These are phyloP conservation scores for Cubamyces sp. DNA, from an alignment of 768 basidiomycete genomes.

Conservation along the genomic window DNA sequence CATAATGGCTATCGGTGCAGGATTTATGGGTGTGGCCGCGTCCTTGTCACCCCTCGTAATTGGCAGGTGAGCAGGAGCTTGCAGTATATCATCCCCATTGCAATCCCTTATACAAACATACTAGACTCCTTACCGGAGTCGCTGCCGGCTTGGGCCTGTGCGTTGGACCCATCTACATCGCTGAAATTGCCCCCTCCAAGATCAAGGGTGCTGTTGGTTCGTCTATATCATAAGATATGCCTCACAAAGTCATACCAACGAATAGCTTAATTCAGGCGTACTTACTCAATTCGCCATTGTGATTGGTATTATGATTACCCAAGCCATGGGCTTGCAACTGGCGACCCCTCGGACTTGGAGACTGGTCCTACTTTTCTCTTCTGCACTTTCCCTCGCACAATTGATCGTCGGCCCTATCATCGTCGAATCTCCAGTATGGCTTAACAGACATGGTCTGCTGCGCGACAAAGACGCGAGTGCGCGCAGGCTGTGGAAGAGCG, in stretches of 20 bases:
- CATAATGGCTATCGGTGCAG: constrained; percentile 60
- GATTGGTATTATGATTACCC: constrained; percentile 85
- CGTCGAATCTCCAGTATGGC: constrained; percentile 75
- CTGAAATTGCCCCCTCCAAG: constrained; percentile 78
- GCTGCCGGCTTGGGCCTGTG: constrained; percentile 76
- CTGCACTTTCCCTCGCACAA: constrained; percentile 57
- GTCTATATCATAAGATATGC: constrained; percentile 24
- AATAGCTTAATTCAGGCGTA: constrained; percentile 52
- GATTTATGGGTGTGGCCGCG: constrained; percentile 65
- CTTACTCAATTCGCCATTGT: constrained; percentile 85
- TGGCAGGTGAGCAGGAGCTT: constrained; percentile 56
- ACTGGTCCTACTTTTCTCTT: constrained; percentile 66
- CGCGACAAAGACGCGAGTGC: constrained; percentile 52
- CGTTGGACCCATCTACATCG: constrained; percentile 83
- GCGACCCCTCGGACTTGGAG: constrained; percentile 78
- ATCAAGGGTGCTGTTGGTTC: constrained; percentile 77
- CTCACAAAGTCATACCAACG: background rate
- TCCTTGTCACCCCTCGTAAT: constrained; percentile 58
- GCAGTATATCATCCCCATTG: background rate
- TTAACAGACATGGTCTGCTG: constrained; percentile 51
- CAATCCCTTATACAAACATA: background rate
- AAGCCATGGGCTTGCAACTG: constrained; percentile 70
- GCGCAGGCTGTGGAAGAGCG: constrained; percentile 56
- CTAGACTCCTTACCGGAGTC: constrained; percentile 67
- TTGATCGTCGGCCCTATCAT: constrained; percentile 55